A percentile compares a stretch with the other conserved stretches of the same genome.
Evolutionary conservation across 257 asterid genomes (phyloP).

Genomic region (Hygrophila difformis): DNA sequence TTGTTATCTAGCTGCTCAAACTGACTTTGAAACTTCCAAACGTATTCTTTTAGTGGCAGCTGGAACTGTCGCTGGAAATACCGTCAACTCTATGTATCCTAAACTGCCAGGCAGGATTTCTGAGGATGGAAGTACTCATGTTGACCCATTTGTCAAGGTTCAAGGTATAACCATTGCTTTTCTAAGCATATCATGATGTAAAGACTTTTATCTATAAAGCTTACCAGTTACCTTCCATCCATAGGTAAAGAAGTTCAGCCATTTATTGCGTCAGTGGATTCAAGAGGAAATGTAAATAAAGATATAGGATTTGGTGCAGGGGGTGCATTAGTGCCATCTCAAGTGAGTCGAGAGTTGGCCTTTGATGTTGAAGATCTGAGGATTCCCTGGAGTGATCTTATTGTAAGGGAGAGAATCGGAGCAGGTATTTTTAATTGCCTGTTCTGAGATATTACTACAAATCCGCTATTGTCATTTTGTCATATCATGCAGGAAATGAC

Average conservation of each 20-base stretch:
- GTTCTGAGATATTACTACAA: not conserved
- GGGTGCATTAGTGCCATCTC: constrained; percentile 34
- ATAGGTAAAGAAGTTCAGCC: constrained; percentile 28
- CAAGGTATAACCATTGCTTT: not conserved
- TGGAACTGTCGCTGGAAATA: too few relatives aligned
- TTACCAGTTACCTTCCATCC: constrained; percentile 36
- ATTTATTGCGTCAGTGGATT: constrained; percentile 29
- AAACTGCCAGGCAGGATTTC: constrained; percentile 29
- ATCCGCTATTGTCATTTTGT: too few relatives aligned
- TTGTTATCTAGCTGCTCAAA: too few relatives aligned
- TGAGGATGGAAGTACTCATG: constrained; percentile 31
- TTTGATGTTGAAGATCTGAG: constrained; percentile 67
- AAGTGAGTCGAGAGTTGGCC: constrained; percentile 31
- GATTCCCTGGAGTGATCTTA: constrained; percentile 89
- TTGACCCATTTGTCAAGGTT: constrained; percentile 26
- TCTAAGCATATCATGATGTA: constrained; percentile 21
- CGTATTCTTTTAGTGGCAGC: too few relatives aligned
- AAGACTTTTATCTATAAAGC: constrained; percentile 19
- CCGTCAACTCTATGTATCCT: constrained; percentile 21
- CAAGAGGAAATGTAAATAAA: constrained; percentile 26
- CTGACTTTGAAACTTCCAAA: too few relatives aligned
- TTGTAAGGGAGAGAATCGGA: constrained; percentile 74
- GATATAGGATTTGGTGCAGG: constrained; percentile 40
- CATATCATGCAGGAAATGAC: too few relatives aligned
- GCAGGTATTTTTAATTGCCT: constrained; percentile 52